Evolutionary conservation across 768 basidiomycete species (phyloP).

Genomic region (Tricholoma flavovirens): DNA sequence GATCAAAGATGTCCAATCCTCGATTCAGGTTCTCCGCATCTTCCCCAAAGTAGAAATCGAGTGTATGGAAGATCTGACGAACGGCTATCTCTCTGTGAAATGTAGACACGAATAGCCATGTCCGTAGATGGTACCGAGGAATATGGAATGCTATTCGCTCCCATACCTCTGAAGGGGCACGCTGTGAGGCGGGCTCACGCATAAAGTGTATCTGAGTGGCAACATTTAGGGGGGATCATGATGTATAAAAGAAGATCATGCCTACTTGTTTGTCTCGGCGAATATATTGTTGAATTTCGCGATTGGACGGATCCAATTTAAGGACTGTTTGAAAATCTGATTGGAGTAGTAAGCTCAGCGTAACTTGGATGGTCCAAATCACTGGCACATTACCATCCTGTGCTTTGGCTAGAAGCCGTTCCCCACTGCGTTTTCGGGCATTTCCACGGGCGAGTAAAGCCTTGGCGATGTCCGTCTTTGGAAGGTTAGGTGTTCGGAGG

Average conservation of each 20-base stretch:
- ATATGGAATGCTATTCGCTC: conserved; percentile 56
- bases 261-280: conserved; percentile 44
- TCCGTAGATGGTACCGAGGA: conserved; percentile 62
- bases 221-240: not conserved
- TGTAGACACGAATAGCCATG: conserved; percentile 59
- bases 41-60: conserved; percentile 65
- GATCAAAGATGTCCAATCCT: conserved; percentile 61
- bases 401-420: conserved; percentile 50
- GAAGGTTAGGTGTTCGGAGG: conserved; percentile 52
- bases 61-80: conserved; percentile 58
- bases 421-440: conserved; percentile 50
- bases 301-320: conserved; percentile 55
- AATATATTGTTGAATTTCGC: conserved; percentile 44
- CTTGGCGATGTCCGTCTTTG: conserved; percentile 42
- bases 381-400: conserved; percentile 45
- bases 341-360: not conserved
- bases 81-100: conserved; percentile 63
- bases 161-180: conserved; percentile 64
- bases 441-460: conserved; percentile 56
- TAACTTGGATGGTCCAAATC: conserved; percentile 16
- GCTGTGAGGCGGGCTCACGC: conserved; percentile 52
- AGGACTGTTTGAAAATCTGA: conserved; percentile 53
- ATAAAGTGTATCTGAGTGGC: conserved; percentile 43
- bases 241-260: conserved; percentile 7
- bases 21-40: conserved; percentile 56